Base-by-base conservation (phyloP, 2,329 filamentous ascomycete genomes). In the Pseudocercospora fuligena region DNA sequence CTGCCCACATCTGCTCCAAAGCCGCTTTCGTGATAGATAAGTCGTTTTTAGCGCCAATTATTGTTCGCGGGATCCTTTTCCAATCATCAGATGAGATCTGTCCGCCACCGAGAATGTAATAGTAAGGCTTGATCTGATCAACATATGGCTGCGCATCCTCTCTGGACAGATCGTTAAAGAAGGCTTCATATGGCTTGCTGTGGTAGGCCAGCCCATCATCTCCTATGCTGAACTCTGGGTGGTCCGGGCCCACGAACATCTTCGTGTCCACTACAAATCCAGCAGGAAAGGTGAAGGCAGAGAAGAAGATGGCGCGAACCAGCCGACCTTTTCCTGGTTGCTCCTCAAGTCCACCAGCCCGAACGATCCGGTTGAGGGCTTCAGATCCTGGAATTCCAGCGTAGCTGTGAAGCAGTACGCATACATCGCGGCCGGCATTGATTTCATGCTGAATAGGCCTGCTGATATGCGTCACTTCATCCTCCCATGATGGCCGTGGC, bases 291-390 rank as follows among this genome's bases (percentile, higher is more conserved):
- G 40, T 57, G 58, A 61, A 46, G 3, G 61, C 64, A 9, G 60
- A 36, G 53, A 69, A 66, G 61, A 63, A 69, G 31, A 69, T 46
- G 23, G 61, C 56, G n/a, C 46, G 60, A 16, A 40, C 4, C 3
- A 66, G 54, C 16, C 53, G 31, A 19, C 63, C 63, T 33, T 61
- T 54, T 60, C 60, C 33, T 16, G 29, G 11, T 14, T 27, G 19
- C 43, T 25, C 7, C 23, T 60, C 40, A 9, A 66, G 53, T 8
- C 47, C 64, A 53, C 61, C 61, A 31, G 46, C 57, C 31, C 61
- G 61, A 2, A 69, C 51, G 19, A 69, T n/a, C 14, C 61, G 63
- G 47, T 66, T 69, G 21, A 66, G 47, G 5, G 60, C 64, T 56
- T 69, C 66, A 19, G 43, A 49, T 7, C 58, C 64, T 5, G 58